Base-by-base conservation (phyloP, 257 asterid species). In the Striga asiatica region DNA sequence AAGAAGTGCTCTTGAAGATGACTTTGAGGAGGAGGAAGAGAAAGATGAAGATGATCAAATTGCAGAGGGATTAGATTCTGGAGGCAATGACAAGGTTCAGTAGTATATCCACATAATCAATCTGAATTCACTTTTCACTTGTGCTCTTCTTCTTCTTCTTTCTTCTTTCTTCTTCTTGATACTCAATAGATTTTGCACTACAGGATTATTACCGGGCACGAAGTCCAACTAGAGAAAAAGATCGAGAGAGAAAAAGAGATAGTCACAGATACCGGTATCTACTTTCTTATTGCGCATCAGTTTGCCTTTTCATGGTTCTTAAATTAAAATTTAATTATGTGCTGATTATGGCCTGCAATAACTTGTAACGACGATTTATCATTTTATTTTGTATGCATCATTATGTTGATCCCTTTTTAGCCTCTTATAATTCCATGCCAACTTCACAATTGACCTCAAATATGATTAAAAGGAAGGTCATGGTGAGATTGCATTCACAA, bases 1-100 rank as follows among this genome's bases (percentile, higher is more conserved):
- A 73, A 74, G 88, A 77, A 92, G 98, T 80, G 98, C 93, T 13
- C 88, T 92, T 52, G 98, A 92, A 72, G 98, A 92, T 74, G 98
- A 92, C 74, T 92, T 80, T 74, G 98, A 88, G 80, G 98, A 92
- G 56, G 97, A 41, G 48, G 48, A 91, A 72, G 97, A 87, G 69
- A 87, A 87, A 28, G 94, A 91, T 66, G 98, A 92, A 53, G 97
- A 92, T 37, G 94, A 82, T 8, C 92, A 70, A 50, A 71, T 76
- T 37, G 74, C 73, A 37, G 78, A 73, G 72, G 97, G 75, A 66
- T 23, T 72, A 45, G 93, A 84, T 38, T 62, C 76, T 35, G 81
- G 56, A 38, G 85, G 37, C 54, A 71, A 62, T 69, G 93, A 82
- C 46, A 92, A 82, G 89, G 97, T 92, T 46, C 50, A 56, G 4